Conservation (phyloP, 768 basidiomycete genomes). For the Coprinellus micaceus region DNA sequence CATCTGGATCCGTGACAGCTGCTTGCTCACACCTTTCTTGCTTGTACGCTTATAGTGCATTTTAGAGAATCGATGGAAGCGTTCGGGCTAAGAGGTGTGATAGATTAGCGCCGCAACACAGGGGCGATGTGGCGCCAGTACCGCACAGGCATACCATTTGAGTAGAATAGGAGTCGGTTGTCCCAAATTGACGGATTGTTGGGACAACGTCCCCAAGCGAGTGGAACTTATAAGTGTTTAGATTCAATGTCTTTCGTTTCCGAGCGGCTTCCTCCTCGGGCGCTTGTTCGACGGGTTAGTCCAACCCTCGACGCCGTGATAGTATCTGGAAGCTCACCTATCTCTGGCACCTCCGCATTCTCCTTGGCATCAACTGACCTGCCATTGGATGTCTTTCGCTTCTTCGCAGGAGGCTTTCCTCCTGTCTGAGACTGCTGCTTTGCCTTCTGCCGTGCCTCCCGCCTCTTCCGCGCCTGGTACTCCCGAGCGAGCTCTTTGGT, state of each 20-base stretch:
- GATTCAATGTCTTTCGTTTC: slow-evolving; percentile 11
- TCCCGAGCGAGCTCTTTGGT: slow-evolving; percentile 35
- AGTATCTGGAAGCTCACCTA: too few species aligned
- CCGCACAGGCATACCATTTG: slow-evolving; percentile 24
- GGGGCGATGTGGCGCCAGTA: background rate
- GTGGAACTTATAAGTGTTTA: slow-evolving; percentile 1
- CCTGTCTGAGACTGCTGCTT: background rate
- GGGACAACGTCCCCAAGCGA: background rate
- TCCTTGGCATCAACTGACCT: background rate
- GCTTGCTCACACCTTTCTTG: background rate
- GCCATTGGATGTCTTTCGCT: background rate
- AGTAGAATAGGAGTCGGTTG: slow-evolving; percentile 14
- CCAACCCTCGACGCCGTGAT: background rate
- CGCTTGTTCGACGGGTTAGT: background rate
- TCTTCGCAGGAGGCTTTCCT: background rate
- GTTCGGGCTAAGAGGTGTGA: background rate
- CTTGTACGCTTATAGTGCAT: background rate
- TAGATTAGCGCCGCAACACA: background rate
- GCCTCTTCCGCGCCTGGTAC: slow-evolving; percentile 8
- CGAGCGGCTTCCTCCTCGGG: background rate
- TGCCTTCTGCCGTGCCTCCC: background rate
- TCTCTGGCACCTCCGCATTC: too few species aligned
- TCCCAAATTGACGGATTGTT: background rate
- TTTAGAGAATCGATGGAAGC: background rate
- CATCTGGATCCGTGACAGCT: background rate